Percentiles rank a stretch among this genome's conserved stretches.
Evolutionary conservation across 768 basidiomycete species (phyloP).

Genomic region (Mycena vitilis): DNA sequence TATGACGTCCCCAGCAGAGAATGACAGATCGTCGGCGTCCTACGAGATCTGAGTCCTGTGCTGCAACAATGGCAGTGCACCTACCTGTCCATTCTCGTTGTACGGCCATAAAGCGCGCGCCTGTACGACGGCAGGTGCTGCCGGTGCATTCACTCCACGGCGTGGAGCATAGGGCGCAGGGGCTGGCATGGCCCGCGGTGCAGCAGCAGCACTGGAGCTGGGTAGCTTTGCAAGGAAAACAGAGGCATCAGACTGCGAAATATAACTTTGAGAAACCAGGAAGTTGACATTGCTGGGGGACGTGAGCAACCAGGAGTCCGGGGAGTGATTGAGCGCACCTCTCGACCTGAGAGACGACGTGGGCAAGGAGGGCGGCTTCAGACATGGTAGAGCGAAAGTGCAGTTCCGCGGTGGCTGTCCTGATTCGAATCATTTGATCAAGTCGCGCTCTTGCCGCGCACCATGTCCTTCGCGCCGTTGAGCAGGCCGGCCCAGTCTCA

Average conservation of each 20-base stretch:
- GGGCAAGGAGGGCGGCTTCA: slow-evolving; percentile 62
- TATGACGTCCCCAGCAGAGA: slow-evolving; percentile 79
- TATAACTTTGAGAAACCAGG: slow-evolving; percentile 64
- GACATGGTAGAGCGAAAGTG: slow-evolving; percentile 26
- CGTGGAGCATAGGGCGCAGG: slow-evolving; percentile 34
- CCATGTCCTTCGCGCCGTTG: slow-evolving; percentile 54
- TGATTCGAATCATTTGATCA: background rate
- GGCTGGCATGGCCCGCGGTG: slow-evolving; percentile 26
- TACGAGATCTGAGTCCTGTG: slow-evolving; percentile 43
- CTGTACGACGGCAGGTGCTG: slow-evolving; percentile 45
- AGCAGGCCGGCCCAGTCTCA: slow-evolving; percentile 49
- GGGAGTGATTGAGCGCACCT: slow-evolving; percentile 29
- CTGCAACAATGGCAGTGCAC: slow-evolving; percentile 29
- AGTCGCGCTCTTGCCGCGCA: slow-evolving; percentile 2
- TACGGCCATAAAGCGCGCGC: slow-evolving; percentile 77
- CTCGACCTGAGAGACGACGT: slow-evolving; percentile 68
- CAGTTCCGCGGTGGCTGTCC: background rate
- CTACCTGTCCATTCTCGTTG: slow-evolving; percentile 66
- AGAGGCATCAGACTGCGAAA: slow-evolving; percentile 61
- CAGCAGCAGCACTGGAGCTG: slow-evolving; percentile 30
- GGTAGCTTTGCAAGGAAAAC: slow-evolving; percentile 63
- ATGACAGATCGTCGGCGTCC: slow-evolving; percentile 86
- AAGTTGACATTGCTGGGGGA: slow-evolving; percentile 60
- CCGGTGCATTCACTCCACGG: slow-evolving; percentile 24
- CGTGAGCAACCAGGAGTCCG: background rate